Evolutionary conservation across 176 grass and related monocot species (phyloP).

Genomic region (Rhipidocladum racemiflorum): DNA sequence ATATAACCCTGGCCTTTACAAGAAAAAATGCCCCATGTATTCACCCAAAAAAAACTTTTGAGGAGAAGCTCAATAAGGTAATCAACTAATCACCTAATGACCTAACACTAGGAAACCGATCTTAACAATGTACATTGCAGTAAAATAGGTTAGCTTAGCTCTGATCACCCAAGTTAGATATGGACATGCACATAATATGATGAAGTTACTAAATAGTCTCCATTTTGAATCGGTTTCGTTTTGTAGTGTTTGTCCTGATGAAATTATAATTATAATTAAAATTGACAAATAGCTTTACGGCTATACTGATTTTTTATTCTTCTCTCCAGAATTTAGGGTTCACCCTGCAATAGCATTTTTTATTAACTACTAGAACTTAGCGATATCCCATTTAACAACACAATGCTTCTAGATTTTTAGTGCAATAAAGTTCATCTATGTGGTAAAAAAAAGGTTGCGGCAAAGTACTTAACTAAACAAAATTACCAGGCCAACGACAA

Average conservation of each 20-base stretch:
- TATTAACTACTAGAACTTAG: background rate
- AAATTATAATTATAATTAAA: background rate
- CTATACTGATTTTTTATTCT: background rate
- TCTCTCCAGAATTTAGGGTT: background rate
- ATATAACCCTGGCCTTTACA: background rate
- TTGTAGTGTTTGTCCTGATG: background rate
- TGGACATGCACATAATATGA: background rate
- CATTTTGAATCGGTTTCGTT: background rate
- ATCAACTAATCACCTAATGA: background rate
- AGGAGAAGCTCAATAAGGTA: background rate
- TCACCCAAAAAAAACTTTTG: background rate
- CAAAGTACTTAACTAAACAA: background rate
- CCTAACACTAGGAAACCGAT: background rate
- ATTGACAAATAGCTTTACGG: background rate
- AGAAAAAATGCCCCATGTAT: background rate
- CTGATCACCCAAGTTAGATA: background rate
- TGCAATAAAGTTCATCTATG: background rate
- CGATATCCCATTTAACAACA: background rate
- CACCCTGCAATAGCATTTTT: background rate
- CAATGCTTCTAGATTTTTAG: background rate
- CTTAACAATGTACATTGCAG: background rate
- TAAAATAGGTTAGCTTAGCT: slow-evolving; percentile 4
- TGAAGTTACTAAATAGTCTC: background rate
- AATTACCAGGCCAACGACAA: background rate
- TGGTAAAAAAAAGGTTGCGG: background rate